Base-by-base conservation (phyloP, 1,284 basidiomycete genomes). In the Ceratobasidium theobromae region DNA sequence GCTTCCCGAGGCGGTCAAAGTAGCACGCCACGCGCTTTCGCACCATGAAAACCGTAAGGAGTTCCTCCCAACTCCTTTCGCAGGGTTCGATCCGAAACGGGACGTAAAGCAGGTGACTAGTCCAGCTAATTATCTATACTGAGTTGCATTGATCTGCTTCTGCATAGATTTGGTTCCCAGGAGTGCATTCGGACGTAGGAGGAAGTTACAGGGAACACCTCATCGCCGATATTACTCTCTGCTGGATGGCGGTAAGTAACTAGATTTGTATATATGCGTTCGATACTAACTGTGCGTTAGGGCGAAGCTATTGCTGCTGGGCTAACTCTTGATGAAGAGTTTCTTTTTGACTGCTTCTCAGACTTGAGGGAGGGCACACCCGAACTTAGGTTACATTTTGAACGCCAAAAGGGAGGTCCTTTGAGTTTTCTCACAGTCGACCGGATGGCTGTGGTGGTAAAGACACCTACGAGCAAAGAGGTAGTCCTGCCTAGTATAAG, bases 141-240 rank as follows among this genome's bases (percentile, higher is more conserved):
- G 11, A 46, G 28, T 16, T 40, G 16, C 16, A 28, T 28, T 21
- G 12, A 48, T 25, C 40, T n/a, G 23, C 49, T 46, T 21, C 9
- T 38, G 35, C 8, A 6, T 45, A 67, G 66, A 38, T 60, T 9
- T 65, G 55, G 65, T 66, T 69, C 41, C 41, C 54, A 9, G 67
- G 67, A 14, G 51, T 52, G 14, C 67, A 69, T 41, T 58, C 53
- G 12, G 67, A 69, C 27, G 67, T 69, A 40, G 67, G 67, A 23
- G 67, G 67, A 12, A 66, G 67, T 21, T 69, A 58, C 41, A 48
- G 49, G 21, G 48, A 69, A 12, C 67, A 67, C 48, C 28, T 55
- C 14, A 53, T 69, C 28, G 49, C 67, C 1, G 67, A 69, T 40
- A 2, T 69, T 2, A 57, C 67, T 1, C 49, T 69, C 14, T 58